Evolutionary conservation across 169 alveolate species (phyloP), one percentile per base, ranked within the genome.

Genomic region (Cryptosporidium sp.): DNA sequence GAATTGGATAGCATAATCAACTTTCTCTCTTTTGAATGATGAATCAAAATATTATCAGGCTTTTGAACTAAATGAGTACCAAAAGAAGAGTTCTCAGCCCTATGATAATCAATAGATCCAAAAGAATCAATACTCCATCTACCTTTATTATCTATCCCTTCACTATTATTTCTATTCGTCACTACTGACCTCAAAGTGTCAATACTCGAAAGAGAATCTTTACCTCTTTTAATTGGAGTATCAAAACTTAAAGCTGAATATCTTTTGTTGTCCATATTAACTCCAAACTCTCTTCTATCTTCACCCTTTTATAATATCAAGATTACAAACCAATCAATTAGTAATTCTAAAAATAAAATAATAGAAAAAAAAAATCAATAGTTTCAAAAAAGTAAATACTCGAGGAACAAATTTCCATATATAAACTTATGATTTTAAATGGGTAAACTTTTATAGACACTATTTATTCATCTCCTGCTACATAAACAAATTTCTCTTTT

Each of bases 381-480:
- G 52, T 9, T 16, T 14, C n/a, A 48, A 12, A 14, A 1, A 48
- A 48, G 2, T 14, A 48, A 16, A 48, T 14, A 48, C 56, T 48
- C 10, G 23, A 48, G 23, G 56, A 48, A 48, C 8, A 48, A 14
- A 14, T 48, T 5, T 48, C 56, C 56, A 48, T 48, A 14, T 48
- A 48, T 12, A 48, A 48, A 48, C 56, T 48, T 48, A 48, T 48
- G 21, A 48, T 14, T 45, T 16, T 14, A 12, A 16, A 12, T 48
- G 1, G 1, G 6, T 21, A 14, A 21, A 48, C 6, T 48, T 16
- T 21, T 1, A 3, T 48, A 14, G 3, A 9, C 4, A 12, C 52
- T 44, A 44, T 33, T 62, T 62, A 62, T 62, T 62, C 35, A 45
- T 75, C 56, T 29, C 72, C 87, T 31, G 52, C 48, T 29, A 62